A percentile compares a stretch with the other conserved stretches of the same genome.
Conservation (phyloP, 371 early-diverging fungal genomes). For the Mucor ambiguus region DNA sequence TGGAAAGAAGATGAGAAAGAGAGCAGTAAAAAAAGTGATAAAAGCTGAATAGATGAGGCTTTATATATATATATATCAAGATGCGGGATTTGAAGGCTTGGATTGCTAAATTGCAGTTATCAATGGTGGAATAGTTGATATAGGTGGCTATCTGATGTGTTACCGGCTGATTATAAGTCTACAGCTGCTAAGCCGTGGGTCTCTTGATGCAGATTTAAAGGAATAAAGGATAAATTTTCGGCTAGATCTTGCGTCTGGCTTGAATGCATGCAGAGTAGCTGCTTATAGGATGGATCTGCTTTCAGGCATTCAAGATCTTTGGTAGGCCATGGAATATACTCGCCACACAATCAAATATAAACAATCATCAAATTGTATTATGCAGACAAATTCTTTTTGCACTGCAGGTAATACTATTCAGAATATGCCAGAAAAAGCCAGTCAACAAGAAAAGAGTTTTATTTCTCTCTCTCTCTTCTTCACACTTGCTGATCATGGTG, state of each 20-base stretch:
- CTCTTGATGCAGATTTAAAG: too few relatives aligned
- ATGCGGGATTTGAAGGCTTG: background rate
- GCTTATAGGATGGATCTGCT: too few relatives aligned
- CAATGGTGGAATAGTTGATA: background rate
- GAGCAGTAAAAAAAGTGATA: background rate
- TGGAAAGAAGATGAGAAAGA: slow-evolving; percentile 2
- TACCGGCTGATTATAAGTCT: background rate
- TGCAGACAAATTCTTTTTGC: too few relatives aligned
- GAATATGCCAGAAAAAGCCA: background rate
- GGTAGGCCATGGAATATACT: too few relatives aligned
- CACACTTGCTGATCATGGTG: slow-evolving; percentile 6
- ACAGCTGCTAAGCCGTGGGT: too few relatives aligned
- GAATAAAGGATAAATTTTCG: too few relatives aligned
- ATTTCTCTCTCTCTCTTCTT: background rate
- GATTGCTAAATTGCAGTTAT: background rate
- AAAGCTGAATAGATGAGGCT: background rate
- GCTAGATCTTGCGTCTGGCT: too few relatives aligned
- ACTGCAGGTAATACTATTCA: background rate
- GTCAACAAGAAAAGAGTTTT: background rate
- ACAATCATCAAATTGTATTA: too few relatives aligned
- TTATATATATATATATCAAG: background rate
- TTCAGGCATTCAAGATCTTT: too few relatives aligned
- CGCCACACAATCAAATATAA: too few relatives aligned
- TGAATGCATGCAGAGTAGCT: too few relatives aligned
- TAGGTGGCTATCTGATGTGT: background rate